Percentiles rank a stretch among this genome's conserved stretches.
These are phyloP conservation scores for Pseudogymnoascus sp. DNA, from an alignment of 2,329 filamentous ascomycete species.

Conservation along the genomic window DNA sequence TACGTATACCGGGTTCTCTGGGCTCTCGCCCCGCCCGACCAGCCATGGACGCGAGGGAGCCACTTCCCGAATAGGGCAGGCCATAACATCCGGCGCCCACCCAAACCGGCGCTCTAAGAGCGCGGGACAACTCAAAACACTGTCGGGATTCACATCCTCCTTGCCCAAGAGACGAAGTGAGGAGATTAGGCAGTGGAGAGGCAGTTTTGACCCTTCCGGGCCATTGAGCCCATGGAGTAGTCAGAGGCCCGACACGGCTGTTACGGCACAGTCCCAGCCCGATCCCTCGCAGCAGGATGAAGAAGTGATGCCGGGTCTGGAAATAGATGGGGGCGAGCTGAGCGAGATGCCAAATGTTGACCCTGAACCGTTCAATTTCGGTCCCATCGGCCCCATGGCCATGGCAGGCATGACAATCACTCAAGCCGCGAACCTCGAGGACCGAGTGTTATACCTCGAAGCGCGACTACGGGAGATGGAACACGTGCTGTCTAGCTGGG, in stretches of 20 bases:
- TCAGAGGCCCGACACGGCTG: background rate
- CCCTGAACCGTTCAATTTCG: slow-evolving; percentile 39
- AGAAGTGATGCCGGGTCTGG: background rate
- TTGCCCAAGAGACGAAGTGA: slow-evolving; percentile 45
- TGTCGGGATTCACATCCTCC: background rate
- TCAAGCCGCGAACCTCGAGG: slow-evolving; percentile 44
- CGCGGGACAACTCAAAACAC: slow-evolving; percentile 41
- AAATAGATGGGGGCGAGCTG: background rate
- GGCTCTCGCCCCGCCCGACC: slow-evolving; percentile 53
- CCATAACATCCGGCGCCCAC: slow-evolving; percentile 48
- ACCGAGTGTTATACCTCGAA: slow-evolving; percentile 44
- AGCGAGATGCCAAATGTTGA: slow-evolving; percentile 28
- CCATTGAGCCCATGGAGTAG: slow-evolving; percentile 25
- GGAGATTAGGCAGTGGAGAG: slow-evolving; percentile 56
- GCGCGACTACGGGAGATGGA: slow-evolving; percentile 44
- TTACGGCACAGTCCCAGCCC: background rate
- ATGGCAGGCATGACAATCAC: slow-evolving; percentile 47
- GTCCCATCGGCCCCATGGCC: slow-evolving; percentile 36
- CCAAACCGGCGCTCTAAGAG: slow-evolving; percentile 50
- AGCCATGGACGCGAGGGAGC: slow-evolving; percentile 43
- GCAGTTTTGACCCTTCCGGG: slow-evolving; percentile 46
- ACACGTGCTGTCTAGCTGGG: slow-evolving; percentile 17
- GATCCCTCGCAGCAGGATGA: slow-evolving; percentile 9
- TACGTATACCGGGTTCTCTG: slow-evolving; percentile 37
- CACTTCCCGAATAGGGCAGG: slow-evolving; percentile 43